phyloP scores from a whole-genome alignment of 2,329 filamentous ascomycete genomes.

The Fusarium sp. region DNA sequence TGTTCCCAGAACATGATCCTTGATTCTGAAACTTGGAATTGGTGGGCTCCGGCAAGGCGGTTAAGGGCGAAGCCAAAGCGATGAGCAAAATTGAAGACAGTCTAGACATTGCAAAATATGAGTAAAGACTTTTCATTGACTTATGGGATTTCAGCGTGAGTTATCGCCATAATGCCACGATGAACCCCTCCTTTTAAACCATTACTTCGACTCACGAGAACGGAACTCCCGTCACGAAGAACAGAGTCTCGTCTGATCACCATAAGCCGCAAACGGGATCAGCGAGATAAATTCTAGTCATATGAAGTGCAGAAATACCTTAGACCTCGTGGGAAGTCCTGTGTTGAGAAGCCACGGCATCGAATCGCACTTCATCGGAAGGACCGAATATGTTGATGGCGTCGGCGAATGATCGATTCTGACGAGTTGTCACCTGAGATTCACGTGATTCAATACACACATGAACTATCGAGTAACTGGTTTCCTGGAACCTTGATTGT shows the following conservation, averaged over 20 bases:
- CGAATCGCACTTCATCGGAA: conserved; percentile 9
- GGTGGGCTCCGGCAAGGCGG: conserved; percentile 10
- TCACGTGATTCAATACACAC: background rate
- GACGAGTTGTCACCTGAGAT: background rate
- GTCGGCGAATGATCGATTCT: background rate
- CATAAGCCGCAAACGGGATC: conserved; percentile 5
- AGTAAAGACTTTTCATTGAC: background rate
- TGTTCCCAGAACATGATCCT: conserved; percentile 39
- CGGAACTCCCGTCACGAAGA: conserved; percentile 13
- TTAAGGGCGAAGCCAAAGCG: background rate
- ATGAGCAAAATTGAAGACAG: background rate
- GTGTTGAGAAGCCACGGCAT: conserved; percentile 1
- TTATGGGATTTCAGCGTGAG: background rate
- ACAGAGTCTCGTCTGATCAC: background rate
- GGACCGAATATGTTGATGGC: conserved; percentile 19
- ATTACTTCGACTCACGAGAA: background rate
- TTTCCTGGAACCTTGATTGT: background rate
- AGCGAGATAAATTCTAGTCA: background rate
- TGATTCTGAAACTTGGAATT: background rate
- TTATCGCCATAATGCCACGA: background rate
- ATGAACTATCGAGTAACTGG: background rate
- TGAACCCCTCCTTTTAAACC: conserved; percentile 1
- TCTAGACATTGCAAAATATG: conserved; percentile 3
- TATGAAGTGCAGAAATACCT: background rate
- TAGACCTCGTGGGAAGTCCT: background rate